Conservation (phyloP, 2,329 filamentous ascomycete genomes). For the Dothidotthia symphoricarpi region DNA sequence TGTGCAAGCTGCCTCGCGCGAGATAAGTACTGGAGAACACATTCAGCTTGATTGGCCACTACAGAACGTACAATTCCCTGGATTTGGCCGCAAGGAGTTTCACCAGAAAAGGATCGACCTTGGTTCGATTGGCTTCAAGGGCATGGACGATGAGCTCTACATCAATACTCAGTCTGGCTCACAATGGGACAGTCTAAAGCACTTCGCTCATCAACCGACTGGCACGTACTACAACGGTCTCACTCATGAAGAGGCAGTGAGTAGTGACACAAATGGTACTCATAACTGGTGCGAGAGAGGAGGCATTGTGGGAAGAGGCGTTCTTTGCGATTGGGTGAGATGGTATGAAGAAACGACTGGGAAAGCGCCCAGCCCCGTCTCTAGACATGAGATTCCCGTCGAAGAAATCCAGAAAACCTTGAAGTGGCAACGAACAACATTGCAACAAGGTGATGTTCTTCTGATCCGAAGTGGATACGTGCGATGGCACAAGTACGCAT, state of each 20-base stretch:
- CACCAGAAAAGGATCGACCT: constrained; percentile 53
- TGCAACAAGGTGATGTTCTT: constrained; percentile 36
- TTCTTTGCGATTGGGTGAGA: constrained; percentile 34
- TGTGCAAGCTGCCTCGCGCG: constrained; percentile 50
- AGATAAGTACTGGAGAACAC: constrained; percentile 54
- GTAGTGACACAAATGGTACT: constrained; percentile 30
- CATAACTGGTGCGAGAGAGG: constrained; percentile 40
- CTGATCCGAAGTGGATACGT: constrained; percentile 47
- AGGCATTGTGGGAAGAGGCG: constrained; percentile 37
- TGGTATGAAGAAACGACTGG: constrained; percentile 36
- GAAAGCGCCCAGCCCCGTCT: constrained; percentile 25
- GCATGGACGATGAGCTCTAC: constrained; percentile 34
- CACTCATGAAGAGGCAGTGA: constrained; percentile 27
- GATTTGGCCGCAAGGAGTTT: constrained; percentile 53
- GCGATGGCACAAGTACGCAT: constrained; percentile 39
- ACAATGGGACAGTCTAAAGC: constrained; percentile 40
- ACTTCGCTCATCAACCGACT: constrained; percentile 35
- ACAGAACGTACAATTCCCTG: constrained; percentile 56
- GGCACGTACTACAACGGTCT: constrained; percentile 34
- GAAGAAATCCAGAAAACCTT: constrained; percentile 31
- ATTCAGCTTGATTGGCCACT: constrained; percentile 57
- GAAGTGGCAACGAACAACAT: constrained; percentile 31
- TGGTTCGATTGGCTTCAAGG: constrained; percentile 25
- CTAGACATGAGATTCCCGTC: constrained; percentile 31
- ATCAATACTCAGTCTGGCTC: constrained; percentile 37